Evolutionary conservation across 2,329 filamentous ascomycete species (phyloP), one percentile per base, ranked within the genome.

Genomic region (Alternaria novae-zelandiae): DNA sequence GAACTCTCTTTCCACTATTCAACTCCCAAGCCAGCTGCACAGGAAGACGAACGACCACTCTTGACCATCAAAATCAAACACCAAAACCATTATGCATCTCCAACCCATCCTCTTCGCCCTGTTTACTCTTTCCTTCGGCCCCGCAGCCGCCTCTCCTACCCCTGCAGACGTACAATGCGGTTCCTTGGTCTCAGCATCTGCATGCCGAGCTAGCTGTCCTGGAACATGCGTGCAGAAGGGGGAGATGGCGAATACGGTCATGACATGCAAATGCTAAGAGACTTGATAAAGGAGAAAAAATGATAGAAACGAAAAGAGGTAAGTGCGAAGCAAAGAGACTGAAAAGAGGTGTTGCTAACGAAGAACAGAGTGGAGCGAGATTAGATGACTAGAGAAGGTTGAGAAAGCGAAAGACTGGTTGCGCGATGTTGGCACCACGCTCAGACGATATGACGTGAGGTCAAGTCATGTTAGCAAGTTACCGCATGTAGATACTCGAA

Each of bases 351-450:
- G 13, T 15, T 2, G 6, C 41, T 44, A 12, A 30, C 28, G 11
- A 0, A 9, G 13, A n/a, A 11, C 5, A 44, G 3, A 6, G 41
- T 11, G n/a, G 9, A 2, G 11, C 9, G 9, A 21, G 21, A 21
- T 21, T 21, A 4, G 21, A 21, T 21, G 21, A 21, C 21, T 21
- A 4, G 21, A 21, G 21, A 21, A 21, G 21, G 21, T 21, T 3
- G 21, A 21, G 21, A 21, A 21, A 21, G 21, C 21, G 3, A 21
- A 21, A 21, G 21, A 21, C 21, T 21, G 21, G 15, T 36, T 36
- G 7, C 4, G 15, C 8, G 15, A 2, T 5, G n/a, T 10, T n/a
- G 15, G 8, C 0, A 36, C 1, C 3, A 0, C 4, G 10, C 7
- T 41, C 7, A 2, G 8, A 41, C 8, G 5, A 41, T 2, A 41